phyloP scores from a whole-genome alignment of 2,329 filamentous ascomycete genomes.

The Boeremia exigua region DNA sequence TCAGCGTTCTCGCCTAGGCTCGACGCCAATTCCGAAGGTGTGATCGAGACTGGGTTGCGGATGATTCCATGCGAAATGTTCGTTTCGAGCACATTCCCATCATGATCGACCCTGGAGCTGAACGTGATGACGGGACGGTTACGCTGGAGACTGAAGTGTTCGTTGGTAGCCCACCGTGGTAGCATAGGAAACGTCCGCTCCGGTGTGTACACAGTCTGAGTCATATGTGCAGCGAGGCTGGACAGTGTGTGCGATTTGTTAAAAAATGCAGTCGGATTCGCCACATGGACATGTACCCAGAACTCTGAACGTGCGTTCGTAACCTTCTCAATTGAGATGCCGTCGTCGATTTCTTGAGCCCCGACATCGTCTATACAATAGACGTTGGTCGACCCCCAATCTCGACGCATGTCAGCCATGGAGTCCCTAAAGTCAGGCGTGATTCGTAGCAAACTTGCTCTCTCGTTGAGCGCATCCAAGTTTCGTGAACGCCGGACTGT shows the following conservation, averaged over 20 bases:
- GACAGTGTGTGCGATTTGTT: constrained; percentile 63
- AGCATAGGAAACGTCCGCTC: constrained; percentile 65
- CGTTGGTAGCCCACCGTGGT: constrained; percentile 56
- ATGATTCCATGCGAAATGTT: constrained; percentile 61
- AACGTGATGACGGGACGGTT: constrained; percentile 66
- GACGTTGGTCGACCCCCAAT: constrained; percentile 65
- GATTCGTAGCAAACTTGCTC: constrained; percentile 30
- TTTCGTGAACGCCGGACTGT: constrained; percentile 53
- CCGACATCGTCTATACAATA: constrained; percentile 75
- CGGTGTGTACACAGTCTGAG: constrained; percentile 63
- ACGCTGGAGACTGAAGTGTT: constrained; percentile 60
- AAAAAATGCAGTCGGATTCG: constrained; percentile 78
- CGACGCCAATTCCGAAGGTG: constrained; percentile 48
- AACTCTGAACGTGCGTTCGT: constrained; percentile 58
- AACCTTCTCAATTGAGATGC: constrained; percentile 71
- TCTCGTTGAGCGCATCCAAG: constrained; percentile 50
- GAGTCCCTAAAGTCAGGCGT: constrained; percentile 55
- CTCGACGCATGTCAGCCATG: constrained; percentile 63
- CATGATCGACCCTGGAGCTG: constrained; percentile 60
- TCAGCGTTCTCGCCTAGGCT: constrained; percentile 46
- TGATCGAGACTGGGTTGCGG: constrained; percentile 61
- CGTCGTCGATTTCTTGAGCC: constrained; percentile 79
- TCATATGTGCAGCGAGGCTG: constrained; percentile 65
- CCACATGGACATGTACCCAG: constrained; percentile 81
- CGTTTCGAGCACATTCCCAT: constrained; percentile 61